Evolutionary conservation across 257 asterid species (phyloP), one percentile per base, ranked within the genome.

Genomic region (Leptodermis oblonga): DNA sequence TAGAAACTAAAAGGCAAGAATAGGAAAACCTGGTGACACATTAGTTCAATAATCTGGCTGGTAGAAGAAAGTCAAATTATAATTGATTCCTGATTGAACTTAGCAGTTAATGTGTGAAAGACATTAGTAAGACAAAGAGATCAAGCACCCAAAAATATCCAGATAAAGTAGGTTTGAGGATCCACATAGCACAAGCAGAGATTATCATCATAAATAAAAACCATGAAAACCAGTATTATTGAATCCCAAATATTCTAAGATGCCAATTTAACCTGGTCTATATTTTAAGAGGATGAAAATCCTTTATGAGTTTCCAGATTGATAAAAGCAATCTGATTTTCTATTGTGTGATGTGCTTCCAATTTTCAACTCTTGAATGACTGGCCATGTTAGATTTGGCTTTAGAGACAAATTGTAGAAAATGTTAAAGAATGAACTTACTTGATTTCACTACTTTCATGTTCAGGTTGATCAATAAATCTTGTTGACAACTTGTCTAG

Each of bases 401-500:
- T 53, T n/a, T n/a, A 33, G 39, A 37, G 2, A 64, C 6, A 20
- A 23, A 37, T 1, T 12, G 23, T 3, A 6, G 31, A 14, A 25
- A 39, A 41, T 20, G 52, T 23, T 41, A 26, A 70, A 4, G 55
- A 31, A 5, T 26, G 41, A 43, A 28, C 79, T 77, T 77, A 84
- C 94, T 74, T 81, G 68, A 54, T 22, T 49, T 53, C 73, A 1
- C 79, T 71, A 69, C 71, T 76, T 42, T 78, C 74, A 13, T 61
- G 30, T 36, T 76, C 74, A 43, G 75, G 77, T 51, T 67, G 76
- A 36, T 73, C 55, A 56, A 70, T 67, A 14, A 52, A 68, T 18
- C 46, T 73, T 46, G 69, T 65, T 13, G 86, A 81, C 73, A 91
- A 62, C 73, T 85, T 91, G 61, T 87, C 89, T 66, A 61, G 51